Conservation (phyloP, 108 stramenopile genomes). For the Nitzschia sp. region DNA sequence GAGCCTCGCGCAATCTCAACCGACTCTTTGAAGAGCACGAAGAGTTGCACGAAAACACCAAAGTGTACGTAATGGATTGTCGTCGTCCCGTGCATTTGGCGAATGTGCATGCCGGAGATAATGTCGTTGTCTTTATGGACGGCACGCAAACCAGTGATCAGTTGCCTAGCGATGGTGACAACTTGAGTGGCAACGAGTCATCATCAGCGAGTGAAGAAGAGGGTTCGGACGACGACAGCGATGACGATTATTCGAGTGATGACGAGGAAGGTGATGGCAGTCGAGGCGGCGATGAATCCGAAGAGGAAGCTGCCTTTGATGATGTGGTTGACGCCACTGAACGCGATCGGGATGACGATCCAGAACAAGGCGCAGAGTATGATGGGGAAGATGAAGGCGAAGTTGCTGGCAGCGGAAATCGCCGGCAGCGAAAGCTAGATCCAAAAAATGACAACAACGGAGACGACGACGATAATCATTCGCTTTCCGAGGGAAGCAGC, state of each 20-base stretch:
- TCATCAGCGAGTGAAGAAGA: conserved; percentile 35
- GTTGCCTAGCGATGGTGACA: conserved; percentile 79
- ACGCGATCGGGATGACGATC: conserved; percentile 2
- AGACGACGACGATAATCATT: conserved; percentile 6
- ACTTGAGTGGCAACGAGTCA: conserved; percentile 69
- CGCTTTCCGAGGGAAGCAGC: conserved; percentile 31
- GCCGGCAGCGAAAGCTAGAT: conserved; percentile 6
- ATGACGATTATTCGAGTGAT: conserved; percentile 36
- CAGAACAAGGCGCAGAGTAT: conserved; percentile 35
- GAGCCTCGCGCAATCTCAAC: conserved; percentile 67
- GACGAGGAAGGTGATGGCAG: conserved; percentile 46
- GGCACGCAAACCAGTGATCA: conserved; percentile 52
- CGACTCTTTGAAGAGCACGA: conserved; percentile 37
- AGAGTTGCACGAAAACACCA: conserved; percentile 2
- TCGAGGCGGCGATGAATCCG: conserved; percentile 16
- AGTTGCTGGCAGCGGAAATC: conserved; percentile 2
- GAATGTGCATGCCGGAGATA: conserved; percentile 65
- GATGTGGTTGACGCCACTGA: conserved; percentile 35
- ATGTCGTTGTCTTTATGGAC: conserved; percentile 75
- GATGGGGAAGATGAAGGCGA: conserved; percentile 39
- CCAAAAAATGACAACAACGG: conserved; percentile 1
- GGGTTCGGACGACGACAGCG: conserved; percentile 40
- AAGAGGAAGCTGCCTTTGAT: conserved; percentile 30
- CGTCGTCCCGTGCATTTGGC: conserved; percentile 80
- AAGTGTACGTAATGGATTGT: conserved; percentile 76